Evolutionary conservation across 1,284 basidiomycete genomes (phyloP), one percentile per base, ranked within the genome.

Genomic region (Pseudomicrostroma phylloplanum): DNA sequence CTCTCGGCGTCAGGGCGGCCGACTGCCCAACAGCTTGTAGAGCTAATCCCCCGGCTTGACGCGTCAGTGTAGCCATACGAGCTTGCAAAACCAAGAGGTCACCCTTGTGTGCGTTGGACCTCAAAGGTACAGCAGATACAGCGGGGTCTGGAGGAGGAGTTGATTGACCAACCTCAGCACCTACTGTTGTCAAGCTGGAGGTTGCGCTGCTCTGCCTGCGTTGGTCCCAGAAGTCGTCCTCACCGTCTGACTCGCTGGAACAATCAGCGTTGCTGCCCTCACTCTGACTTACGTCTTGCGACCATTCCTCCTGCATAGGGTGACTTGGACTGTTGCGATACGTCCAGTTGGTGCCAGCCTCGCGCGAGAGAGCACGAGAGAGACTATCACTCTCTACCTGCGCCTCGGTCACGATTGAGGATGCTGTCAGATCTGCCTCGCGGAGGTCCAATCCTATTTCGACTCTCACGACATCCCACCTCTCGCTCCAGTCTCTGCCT

Each of bases 391-490:
- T 6, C 51, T 17, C 26, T 6, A 6, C 51, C 25, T 41, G 48
- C 23, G 30, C 48, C 30, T 51, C 59, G 19, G 30, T 54, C 9
- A 11, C 42, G n/a, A 43, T 62, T 12, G 51, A 57, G 58, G 57
- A 62, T 64, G 59, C 63, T 56, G 12, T 76, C 71, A 49, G 7
- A 15, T 54, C 51, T 19, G 13, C 51, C 15, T 26, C 51, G 6
- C 51, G 13, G 21, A 54, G 13, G 23, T 76, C 73, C 17, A 74
- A 64, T n/a, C 76, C 76, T 17, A 76, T 59, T 0, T 70, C 66
- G 13, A 76, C 56, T 11, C 75, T 63, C 15, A 78, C 73, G 15
- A 68, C 63, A 40, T 77, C 75, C 76, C 76, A 78, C 8, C 75
- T 63, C 53, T 74, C 67, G n/a, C 60, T 48, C 76, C 76, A 78